Evolutionary conservation across 2,329 filamentous ascomycete species (phyloP).

Genomic region (Epichloe gansuensis): DNA sequence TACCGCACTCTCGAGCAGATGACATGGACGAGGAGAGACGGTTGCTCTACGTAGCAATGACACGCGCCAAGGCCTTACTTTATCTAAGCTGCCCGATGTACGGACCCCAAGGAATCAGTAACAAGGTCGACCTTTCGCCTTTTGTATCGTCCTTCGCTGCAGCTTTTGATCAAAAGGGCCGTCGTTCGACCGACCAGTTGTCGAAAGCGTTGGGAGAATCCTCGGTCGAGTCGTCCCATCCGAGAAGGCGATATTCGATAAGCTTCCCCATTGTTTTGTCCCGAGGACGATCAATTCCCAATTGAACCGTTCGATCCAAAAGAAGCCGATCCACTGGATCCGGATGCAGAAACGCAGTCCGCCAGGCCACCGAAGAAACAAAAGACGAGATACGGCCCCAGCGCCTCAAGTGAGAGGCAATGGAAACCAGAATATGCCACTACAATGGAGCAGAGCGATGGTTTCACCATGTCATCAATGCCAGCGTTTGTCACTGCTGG

Average conservation of each 20-base stretch:
- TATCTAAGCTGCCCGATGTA: conserved; percentile 73
- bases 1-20: conserved; percentile 78
- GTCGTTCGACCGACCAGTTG: conserved; percentile 47
- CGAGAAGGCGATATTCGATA: conserved; percentile 39
- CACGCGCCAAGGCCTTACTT: conserved; percentile 71
- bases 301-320: conserved; percentile 41
- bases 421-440: conserved; percentile 39
- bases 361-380: conserved; percentile 18
- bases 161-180: conserved; percentile 52
- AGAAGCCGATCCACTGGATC: conserved; percentile 11
- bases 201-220: conserved; percentile 60
- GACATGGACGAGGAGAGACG: conserved; percentile 80
- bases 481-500: conserved; percentile 52
- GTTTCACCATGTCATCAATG: conserved; percentile 46
- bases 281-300: conserved; percentile 59
- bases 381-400: conserved; percentile 12
- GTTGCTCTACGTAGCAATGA: conserved; percentile 94
- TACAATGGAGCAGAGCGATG: conserved; percentile 47
- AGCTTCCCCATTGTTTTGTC: conserved; percentile 40
- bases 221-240: conserved; percentile 50
- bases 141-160: conserved; percentile 49
- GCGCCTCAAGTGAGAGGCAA: conserved; percentile 16
- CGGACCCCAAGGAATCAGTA: conserved; percentile 44
- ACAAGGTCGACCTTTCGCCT: conserved; percentile 54
- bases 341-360: conserved; percentile 9